phyloP scores from a whole-genome alignment of 1,284 basidiomycete genomes.

The Marasmius sp. region DNA sequence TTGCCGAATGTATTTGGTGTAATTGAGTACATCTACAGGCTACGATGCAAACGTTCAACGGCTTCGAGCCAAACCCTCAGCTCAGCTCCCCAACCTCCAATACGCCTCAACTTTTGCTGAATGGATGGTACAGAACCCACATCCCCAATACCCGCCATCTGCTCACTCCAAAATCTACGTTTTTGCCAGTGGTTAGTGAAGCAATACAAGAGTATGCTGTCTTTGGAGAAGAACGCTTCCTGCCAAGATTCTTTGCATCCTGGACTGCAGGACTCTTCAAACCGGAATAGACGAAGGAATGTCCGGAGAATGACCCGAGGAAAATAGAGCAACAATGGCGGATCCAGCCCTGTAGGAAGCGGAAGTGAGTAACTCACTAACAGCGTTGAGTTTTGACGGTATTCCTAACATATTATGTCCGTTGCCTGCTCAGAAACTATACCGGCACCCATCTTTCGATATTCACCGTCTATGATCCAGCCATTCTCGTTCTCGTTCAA shows the following conservation, averaged over 20 bases:
- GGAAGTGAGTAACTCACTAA: neutral
- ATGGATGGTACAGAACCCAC: neutral
- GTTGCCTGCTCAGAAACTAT: constrained; percentile 43
- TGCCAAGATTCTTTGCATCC: constrained; percentile 48
- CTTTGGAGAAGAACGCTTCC: constrained; percentile 45
- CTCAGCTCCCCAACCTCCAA: neutral
- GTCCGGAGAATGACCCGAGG: constrained; percentile 57
- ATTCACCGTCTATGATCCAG: constrained; percentile 58
- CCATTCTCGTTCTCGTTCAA: constrained; percentile 33
- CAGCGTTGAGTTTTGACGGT: neutral
- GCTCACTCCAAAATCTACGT: neutral
- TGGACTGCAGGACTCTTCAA: constrained; percentile 42
- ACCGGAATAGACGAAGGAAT: constrained; percentile 43
- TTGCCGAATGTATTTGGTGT: neutral
- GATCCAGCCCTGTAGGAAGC: constrained; percentile 56
- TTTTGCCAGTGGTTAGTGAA: neutral
- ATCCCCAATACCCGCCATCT: neutral
- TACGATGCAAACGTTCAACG: neutral
- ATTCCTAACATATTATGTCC: constrained; percentile 57
- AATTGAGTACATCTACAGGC: neutral
- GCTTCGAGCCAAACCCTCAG: neutral
- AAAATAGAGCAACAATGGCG: constrained; percentile 59
- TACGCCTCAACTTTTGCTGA: neutral
- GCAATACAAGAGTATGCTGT: neutral
- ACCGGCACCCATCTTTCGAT: constrained; percentile 25